phyloP scores from a whole-genome alignment of 805 yeast genomes.

The Pachysolen tannophilus region DNA sequence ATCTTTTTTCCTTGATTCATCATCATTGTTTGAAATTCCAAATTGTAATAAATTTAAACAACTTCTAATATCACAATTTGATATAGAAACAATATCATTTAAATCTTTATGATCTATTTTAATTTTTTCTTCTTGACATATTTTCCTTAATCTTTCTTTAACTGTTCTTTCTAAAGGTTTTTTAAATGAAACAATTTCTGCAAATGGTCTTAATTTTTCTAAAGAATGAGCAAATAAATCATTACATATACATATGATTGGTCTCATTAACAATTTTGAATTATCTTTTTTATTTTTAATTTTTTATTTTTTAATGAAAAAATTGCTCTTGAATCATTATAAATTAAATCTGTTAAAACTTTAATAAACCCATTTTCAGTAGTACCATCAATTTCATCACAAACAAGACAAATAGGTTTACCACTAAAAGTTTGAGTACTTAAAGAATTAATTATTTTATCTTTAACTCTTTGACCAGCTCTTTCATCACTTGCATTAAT shows the following conservation, averaged over 20 bases:
- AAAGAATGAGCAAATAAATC: conserved; percentile 71
- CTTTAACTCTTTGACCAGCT: conserved; percentile 46
- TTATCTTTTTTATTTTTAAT: conserved; percentile 24
- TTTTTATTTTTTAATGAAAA: conserved; percentile 18
- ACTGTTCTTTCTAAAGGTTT: conserved; percentile 44
- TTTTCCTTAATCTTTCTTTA: conserved; percentile 38
- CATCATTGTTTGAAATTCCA: conserved; percentile 17
- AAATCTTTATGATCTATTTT: conserved; percentile 40
- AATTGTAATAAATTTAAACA: conserved; percentile 82
- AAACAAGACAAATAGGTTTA: conserved; percentile 72
- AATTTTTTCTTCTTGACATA: conserved; percentile 49
- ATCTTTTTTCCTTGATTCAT: conserved; percentile 42
- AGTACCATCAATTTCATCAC: conserved; percentile 87
- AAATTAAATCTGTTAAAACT: conserved; percentile 46
- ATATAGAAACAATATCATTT: conserved; percentile 56
- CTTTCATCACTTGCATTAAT: conserved; percentile 83
- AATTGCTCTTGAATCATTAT: conserved; percentile 49
- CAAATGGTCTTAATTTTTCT: conserved; percentile 62
- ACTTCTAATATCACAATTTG: conserved; percentile 80
- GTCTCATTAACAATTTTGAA: conserved; percentile 52
- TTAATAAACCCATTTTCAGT: conserved; percentile 57
- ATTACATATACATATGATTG: conserved; percentile 89
- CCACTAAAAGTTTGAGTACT: conserved; percentile 59
- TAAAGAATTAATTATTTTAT: conserved; percentile 53
- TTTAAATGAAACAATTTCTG: conserved; percentile 64